These are phyloP conservation scores for Aspergillus sp. DNA, from an alignment of 2,329 filamentous ascomycete genomes.

Conservation along the genomic window DNA sequence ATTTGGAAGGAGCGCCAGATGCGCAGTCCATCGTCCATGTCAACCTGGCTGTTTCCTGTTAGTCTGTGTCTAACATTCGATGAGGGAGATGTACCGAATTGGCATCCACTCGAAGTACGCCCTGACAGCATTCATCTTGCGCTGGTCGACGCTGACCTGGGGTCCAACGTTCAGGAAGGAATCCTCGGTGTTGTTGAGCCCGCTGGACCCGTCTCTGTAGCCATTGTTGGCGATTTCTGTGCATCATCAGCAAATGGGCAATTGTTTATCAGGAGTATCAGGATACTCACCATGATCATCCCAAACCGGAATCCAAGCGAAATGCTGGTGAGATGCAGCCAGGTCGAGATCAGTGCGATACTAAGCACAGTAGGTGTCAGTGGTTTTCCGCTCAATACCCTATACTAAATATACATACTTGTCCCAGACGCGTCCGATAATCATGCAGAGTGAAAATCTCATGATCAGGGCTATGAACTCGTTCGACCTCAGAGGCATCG, in stretches of 20 bases:
- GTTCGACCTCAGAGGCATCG: too few species aligned
- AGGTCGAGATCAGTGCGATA: too few species aligned
- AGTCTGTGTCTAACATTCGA: too few species aligned
- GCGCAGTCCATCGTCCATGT: conserved; percentile 62
- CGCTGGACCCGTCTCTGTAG: conserved; percentile 55
- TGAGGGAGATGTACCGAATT: conserved; percentile 36
- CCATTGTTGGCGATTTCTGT: conserved; percentile 58
- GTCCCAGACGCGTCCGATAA: too few species aligned
- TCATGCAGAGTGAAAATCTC: too few species aligned
- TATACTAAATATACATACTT: too few species aligned
- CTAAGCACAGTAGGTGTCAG: too few species aligned
- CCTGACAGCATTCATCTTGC: conserved; percentile 66
- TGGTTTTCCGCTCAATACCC: too few species aligned
- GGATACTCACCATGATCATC: conserved; percentile 49
- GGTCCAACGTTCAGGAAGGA: conserved; percentile 53
- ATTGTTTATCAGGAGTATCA: too few species aligned
- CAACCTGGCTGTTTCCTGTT: conserved; percentile 43
- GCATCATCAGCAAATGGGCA: background rate
- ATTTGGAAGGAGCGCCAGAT: conserved; percentile 57
- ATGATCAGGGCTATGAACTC: too few species aligned
- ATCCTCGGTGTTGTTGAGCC: conserved; percentile 59
- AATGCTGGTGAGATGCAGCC: conserved; percentile 32
- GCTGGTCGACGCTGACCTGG: conserved; percentile 60
- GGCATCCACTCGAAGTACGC: conserved; percentile 65
- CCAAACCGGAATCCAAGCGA: conserved; percentile 59